Conservation (phyloP, 768 basidiomycete genomes). For the Boletus sp. region DNA sequence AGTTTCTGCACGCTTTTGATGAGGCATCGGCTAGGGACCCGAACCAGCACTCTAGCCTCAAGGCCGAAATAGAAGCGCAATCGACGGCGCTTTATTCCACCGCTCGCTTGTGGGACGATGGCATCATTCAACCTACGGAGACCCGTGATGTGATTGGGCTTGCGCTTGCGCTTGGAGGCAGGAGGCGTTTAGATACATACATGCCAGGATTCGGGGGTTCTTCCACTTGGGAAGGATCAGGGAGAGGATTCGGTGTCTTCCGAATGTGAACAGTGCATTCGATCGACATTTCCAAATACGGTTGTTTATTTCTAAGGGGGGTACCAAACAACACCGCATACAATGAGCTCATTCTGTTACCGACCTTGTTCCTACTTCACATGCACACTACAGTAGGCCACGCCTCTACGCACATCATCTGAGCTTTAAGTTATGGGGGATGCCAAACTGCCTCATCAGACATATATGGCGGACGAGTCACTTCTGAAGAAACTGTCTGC, state of each 20-base stretch:
- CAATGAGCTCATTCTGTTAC: neutral
- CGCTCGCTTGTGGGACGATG: conserved; percentile 93
- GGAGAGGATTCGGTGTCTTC: conserved; percentile 82
- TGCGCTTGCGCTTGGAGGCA: conserved; percentile 74
- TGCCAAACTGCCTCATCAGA: neutral
- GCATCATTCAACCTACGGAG: conserved; percentile 85
- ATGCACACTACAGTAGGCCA: neutral
- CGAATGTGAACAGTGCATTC: conserved; percentile 59
- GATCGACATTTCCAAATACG: conserved; percentile 25
- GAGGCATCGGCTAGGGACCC: conserved; percentile 56
- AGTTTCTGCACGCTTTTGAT: neutral
- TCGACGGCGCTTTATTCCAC: conserved; percentile 86
- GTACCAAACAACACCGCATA: conserved; percentile 21
- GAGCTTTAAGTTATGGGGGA: neutral
- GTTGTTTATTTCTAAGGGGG: conserved; percentile 24
- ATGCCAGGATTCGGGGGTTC: neutral
- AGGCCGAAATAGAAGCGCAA: conserved; percentile 83
- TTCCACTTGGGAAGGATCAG: conserved; percentile 66
- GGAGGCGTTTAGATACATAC: conserved; percentile 31
- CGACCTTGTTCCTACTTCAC: neutral
- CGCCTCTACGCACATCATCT: neutral
- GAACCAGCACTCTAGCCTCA: conserved; percentile 66
- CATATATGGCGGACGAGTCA: conserved; percentile 20
- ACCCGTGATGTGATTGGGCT: conserved; percentile 87
- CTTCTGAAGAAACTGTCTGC: conserved; percentile 45